phyloP scores from a whole-genome alignment of 768 basidiomycete genomes.

The Lactarius psammicola region DNA sequence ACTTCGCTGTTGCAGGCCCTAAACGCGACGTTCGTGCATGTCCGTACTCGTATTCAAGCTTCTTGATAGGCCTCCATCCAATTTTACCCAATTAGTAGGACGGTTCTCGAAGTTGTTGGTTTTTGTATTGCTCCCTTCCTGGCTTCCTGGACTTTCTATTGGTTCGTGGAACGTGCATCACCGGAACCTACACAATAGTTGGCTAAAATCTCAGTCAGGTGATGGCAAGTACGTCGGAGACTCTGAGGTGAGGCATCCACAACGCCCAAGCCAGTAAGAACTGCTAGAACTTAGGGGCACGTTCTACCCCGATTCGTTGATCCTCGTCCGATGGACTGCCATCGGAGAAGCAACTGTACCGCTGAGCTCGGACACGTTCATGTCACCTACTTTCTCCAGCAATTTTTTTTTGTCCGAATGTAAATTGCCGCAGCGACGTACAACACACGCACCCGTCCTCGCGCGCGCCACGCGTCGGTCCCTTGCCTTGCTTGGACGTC shows the following conservation, averaged over 20 bases:
- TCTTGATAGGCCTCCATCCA: conserved; percentile 5
- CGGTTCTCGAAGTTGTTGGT: conserved; percentile 6
- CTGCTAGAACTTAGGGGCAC: conserved; percentile 13
- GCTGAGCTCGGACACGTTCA: conserved; percentile 21
- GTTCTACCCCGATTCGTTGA: conserved; percentile 14
- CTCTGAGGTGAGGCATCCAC: conserved; percentile 12
- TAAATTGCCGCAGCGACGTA: conserved; percentile 20
- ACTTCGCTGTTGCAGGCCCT: conserved; percentile 7
- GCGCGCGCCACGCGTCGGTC: conserved; percentile 26
- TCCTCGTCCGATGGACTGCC: conserved; percentile 21
- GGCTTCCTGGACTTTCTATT: conserved; percentile 11
- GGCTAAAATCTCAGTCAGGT: conserved; percentile 9
- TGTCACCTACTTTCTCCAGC: conserved; percentile 10
- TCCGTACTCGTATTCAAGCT: conserved; percentile 7
- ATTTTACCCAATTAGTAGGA: conserved; percentile 17
- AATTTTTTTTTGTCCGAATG: conserved; percentile 6
- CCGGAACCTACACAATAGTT: not conserved
- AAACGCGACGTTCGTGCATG: conserved; percentile 18
- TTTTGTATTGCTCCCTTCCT: conserved; percentile 1
- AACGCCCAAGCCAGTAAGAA: not conserved
- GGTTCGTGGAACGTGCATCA: conserved; percentile 18
- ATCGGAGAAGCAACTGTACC: conserved; percentile 18
- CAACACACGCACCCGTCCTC: conserved; percentile 20
- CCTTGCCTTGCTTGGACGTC: conserved; percentile 12
- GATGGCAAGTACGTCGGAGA: conserved; percentile 6